Evolutionary conservation across 2,329 filamentous ascomycete genomes (phyloP).

Genomic region (Graphilbum fragrans): DNA sequence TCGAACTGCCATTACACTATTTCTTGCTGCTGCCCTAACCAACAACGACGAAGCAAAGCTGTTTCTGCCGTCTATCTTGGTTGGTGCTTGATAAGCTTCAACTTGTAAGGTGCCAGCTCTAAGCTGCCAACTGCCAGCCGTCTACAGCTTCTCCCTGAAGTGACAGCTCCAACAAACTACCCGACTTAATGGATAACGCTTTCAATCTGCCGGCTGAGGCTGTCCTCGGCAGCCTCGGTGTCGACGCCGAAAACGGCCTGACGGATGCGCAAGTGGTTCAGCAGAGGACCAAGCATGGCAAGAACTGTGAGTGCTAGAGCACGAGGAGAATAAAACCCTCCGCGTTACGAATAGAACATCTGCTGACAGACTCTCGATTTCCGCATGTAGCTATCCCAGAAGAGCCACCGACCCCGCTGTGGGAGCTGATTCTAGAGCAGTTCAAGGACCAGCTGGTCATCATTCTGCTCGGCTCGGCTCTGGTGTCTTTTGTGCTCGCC

Average conservation of each 20-base stretch:
- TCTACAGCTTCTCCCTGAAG: too few relatives aligned
- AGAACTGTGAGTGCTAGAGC: conserved; percentile 56
- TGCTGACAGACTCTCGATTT: background rate
- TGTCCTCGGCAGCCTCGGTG: conserved; percentile 46
- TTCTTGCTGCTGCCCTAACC: too few relatives aligned
- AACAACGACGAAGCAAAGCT: too few relatives aligned
- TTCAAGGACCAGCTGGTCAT: conserved; percentile 98
- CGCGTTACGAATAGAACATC: background rate
- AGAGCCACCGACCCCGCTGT: conserved; percentile 89
- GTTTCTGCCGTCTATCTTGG: too few relatives aligned
- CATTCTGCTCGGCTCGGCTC: conserved; percentile 85
- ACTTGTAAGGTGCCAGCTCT: too few relatives aligned
- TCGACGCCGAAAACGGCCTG: conserved; percentile 42
- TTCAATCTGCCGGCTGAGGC: conserved; percentile 44
- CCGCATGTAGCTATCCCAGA: conserved; percentile 49
- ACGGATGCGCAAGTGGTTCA: conserved; percentile 44
- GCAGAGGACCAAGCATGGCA: conserved; percentile 47
- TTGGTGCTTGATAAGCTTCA: too few relatives aligned
- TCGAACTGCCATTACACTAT: too few relatives aligned
- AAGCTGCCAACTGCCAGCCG: too few relatives aligned
- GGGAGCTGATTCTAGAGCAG: conserved; percentile 94
- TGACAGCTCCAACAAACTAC: too few relatives aligned
- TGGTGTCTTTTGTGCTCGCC: conserved; percentile 84
- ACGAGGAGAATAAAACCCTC: too few relatives aligned
- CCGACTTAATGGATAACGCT: conserved; percentile 47